Evolutionary conservation across 768 basidiomycete species (phyloP).

Genomic region (Boletus pseudopeckii): DNA sequence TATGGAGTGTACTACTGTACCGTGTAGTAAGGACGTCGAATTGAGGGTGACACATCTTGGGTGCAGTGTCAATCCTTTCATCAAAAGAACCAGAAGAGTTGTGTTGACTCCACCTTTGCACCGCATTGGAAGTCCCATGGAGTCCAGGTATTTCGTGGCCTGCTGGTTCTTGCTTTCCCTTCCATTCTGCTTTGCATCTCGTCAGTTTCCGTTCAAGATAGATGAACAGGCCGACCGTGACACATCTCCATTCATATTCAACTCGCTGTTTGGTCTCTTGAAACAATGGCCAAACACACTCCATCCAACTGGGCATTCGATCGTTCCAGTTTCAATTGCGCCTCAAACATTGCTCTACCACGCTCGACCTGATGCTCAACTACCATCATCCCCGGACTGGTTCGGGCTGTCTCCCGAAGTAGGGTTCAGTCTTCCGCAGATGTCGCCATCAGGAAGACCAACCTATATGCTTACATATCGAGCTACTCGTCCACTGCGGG

Average conservation of each 20-base stretch:
- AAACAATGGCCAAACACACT: conserved; percentile 7
- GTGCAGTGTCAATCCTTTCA: background rate
- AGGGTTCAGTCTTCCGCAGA: conserved; percentile 3
- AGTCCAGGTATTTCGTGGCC: background rate
- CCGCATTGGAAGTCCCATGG: background rate
- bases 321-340: conserved; percentile 1
- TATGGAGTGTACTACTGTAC: no score
- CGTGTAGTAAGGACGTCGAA: background rate
- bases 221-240: background rate
- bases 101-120: background rate
- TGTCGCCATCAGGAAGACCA: background rate
- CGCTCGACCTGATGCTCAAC: background rate
- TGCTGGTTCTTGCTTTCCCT: background rate
- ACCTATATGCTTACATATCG: conserved; percentile 3
- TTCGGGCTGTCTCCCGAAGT: conserved; percentile 5
- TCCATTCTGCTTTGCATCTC: background rate
- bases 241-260: conserved; percentile 2
- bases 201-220: background rate
- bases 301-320: conserved; percentile 1
- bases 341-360: conserved; percentile 4
- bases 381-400: conserved; percentile 3
- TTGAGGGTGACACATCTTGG: background rate
- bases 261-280: conserved; percentile 4
- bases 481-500: background rate
- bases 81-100: background rate